Conservation (phyloP, 371 early-diverging fungal genomes). For the Mucor indicus region DNA sequence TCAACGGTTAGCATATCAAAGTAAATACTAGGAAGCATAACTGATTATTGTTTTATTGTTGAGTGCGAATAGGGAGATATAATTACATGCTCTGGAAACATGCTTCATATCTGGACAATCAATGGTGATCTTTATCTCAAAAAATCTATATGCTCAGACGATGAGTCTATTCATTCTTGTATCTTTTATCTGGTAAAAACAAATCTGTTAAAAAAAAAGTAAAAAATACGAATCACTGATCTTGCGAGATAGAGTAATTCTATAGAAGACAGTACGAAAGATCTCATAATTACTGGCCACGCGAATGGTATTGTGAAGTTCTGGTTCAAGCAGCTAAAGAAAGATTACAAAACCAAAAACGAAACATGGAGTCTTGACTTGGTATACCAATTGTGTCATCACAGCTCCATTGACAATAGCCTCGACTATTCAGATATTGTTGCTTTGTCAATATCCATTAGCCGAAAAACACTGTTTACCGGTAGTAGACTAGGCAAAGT, state of each 20-base stretch:
- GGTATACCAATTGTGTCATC: conserved; percentile 25
- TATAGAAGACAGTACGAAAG: conserved; percentile 22
- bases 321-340: conserved; percentile 42
- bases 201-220: too few species aligned
- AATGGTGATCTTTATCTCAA: conserved; percentile 69
- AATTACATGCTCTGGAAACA: conserved; percentile 60
- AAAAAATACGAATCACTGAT: too few species aligned
- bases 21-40: too few species aligned
- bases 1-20: conserved; percentile 46
- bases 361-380: conserved; percentile 32
- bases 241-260: background rate
- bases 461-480: conserved; percentile 54
- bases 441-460: conserved; percentile 23
- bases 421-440: conserved; percentile 37
- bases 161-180: conserved; percentile 58
- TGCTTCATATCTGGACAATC: conserved; percentile 64
- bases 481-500: conserved; percentile 65
- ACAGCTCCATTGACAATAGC: conserved; percentile 13
- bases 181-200: conserved; percentile 60
- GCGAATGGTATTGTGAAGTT: conserved; percentile 50
- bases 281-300: conserved; percentile 61
- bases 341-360: conserved; percentile 22
- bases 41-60: too few species aligned
- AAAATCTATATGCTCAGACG: conserved; percentile 51
- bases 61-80: conserved; percentile 63